phyloP scores from a whole-genome alignment of 148 eudicot genomes.

The Rhododendron kiyosumense region DNA sequence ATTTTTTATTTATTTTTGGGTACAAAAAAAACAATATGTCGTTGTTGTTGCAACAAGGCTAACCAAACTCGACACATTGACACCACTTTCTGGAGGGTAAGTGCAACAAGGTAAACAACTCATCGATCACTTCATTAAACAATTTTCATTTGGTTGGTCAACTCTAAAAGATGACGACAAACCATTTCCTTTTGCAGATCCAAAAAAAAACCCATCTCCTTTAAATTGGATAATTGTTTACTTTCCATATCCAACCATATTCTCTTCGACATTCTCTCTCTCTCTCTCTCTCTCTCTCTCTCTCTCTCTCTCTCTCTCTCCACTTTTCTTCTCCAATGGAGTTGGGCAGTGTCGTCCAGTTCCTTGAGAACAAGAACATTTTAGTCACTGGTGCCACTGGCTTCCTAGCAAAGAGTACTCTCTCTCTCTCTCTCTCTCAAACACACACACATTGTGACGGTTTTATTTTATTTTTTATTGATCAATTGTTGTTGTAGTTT shows the following conservation, averaged over 20 bases:
- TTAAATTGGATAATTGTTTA: neutral
- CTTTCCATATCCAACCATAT: neutral
- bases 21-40: too few relatives aligned
- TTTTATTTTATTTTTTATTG: neutral
- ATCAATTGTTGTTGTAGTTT: neutral
- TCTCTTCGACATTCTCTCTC: neutral
- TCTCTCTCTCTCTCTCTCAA: slow-evolving; percentile 2
- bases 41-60: neutral
- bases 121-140: neutral
- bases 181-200: too few relatives aligned
- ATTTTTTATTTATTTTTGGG: too few relatives aligned
- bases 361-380: slow-evolving; percentile 45
- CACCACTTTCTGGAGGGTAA: neutral
- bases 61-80: neutral
- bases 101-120: neutral
- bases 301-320: neutral
- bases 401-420: slow-evolving; percentile 42
- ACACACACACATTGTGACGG: neutral
- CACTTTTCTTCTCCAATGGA: slow-evolving; percentile 27
- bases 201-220: neutral
- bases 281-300: neutral
- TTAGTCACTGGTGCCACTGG: slow-evolving; percentile 17
- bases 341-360: slow-evolving; percentile 36
- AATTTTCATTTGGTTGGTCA: neutral
- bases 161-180: too few relatives aligned